Conservation (phyloP, 306 rosid genomes). For the Casuarina glauca region DNA sequence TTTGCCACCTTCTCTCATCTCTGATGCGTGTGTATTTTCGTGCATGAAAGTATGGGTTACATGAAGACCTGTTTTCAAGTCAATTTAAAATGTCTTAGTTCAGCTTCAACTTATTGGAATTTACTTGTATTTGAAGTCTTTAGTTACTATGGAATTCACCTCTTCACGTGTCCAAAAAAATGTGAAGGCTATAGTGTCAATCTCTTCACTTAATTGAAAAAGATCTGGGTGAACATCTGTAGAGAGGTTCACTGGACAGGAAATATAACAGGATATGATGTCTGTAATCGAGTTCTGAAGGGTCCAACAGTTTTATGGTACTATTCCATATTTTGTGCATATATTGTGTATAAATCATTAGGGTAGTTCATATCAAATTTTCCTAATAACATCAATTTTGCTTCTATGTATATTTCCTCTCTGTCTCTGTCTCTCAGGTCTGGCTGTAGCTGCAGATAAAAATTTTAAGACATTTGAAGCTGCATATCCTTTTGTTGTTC, state of each 20-base stretch:
- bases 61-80: background rate
- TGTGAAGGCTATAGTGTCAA: background rate
- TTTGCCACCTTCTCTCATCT: background rate
- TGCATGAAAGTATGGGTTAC: background rate
- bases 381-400: background rate
- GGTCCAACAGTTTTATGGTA: background rate
- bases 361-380: background rate
- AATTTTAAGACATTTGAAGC: conserved; percentile 92
- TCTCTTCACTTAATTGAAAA: background rate
- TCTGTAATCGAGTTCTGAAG: background rate
- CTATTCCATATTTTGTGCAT: background rate
- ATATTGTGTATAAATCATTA: background rate
- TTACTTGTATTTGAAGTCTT: background rate
- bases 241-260: background rate
- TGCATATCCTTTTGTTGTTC: conserved; percentile 88
- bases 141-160: background rate
- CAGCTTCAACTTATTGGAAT: background rate
- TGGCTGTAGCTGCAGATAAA: conserved; percentile 78
- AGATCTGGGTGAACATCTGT: background rate
- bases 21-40: background rate
- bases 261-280: background rate
- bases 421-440: conserved; percentile 49
- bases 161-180: background rate
- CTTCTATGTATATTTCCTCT: conserved; percentile 21
- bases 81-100: background rate